Base-by-base conservation (phyloP, 1,284 basidiomycete species). In the Agaricales sp. region DNA sequence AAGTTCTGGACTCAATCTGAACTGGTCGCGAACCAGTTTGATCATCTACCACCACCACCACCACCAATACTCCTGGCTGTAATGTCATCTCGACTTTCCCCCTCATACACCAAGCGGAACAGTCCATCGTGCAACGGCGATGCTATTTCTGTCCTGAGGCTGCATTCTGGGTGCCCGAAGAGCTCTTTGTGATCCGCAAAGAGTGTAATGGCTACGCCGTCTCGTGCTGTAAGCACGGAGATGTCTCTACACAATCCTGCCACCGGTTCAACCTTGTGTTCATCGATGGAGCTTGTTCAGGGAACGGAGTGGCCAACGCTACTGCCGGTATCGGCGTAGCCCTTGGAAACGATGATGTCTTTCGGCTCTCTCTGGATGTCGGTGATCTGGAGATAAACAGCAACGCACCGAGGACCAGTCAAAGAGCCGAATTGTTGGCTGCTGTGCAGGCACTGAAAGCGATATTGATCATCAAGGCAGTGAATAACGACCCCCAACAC, bases 341-440 rank as follows among this genome's bases (percentile, higher is more conserved):
- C 8, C 8, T 35, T 8, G 30, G 30, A n/a, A 35, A 8, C n/a
- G 30, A 8, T 11, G 30, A 35, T 8, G 30, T 11, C 30, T n/a
- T 11, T 8, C 30, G n/a, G 8, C 8, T 35, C 11, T 8, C 30
- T 35, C 8, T 64, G 16, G 53, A 58, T 1, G 54, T 65, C 2
- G 59, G 55, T 14, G 57, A 63, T 11, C 48, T 64, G 14, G 65
- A 65, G 38, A 49, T 53, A 1, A 35, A 35, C n/a, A 8, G 30
- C 11, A 48, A 46, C 23, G 52, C 45, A 2, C 53, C 25, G 19
- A 52, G 62, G 19, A 63, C 66, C 12, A 66, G 45, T 44, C 66
- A 68, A 52, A 64, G 67, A 14, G 62, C 66, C 3, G 65, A 68
- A 51, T 56, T 67, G 14, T 53, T 67, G 18, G 65, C 65, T 20